phyloP scores from a whole-genome alignment of 176 grass and related monocot species.

The Olyra latifolia region DNA sequence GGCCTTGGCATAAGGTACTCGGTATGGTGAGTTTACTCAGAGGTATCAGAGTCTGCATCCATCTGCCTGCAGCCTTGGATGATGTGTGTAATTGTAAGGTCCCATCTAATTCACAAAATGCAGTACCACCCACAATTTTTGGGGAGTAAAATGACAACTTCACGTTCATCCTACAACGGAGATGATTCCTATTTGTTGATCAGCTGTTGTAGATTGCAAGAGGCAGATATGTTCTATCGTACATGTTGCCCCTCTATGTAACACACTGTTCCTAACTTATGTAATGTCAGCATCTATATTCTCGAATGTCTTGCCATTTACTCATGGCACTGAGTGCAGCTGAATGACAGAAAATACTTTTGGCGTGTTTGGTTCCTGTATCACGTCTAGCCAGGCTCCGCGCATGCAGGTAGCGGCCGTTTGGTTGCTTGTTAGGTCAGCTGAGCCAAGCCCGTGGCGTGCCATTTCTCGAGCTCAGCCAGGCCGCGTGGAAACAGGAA shows the following conservation, averaged over 20 bases:
- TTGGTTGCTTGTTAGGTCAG: too few species aligned
- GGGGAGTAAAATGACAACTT: not conserved
- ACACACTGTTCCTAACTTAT: slow-evolving; percentile 26
- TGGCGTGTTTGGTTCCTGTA: too few species aligned
- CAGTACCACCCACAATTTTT: slow-evolving; percentile 6
- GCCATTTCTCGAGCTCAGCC: too few species aligned
- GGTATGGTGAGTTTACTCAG: slow-evolving; percentile 53
- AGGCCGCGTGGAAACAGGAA: too few species aligned
- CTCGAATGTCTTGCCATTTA: not conserved
- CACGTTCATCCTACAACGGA: slow-evolving; percentile 32
- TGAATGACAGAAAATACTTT: not conserved
- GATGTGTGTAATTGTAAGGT: slow-evolving; percentile 32
- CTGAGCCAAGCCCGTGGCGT: too few species aligned
- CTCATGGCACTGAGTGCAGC: not conserved
- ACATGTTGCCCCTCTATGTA: slow-evolving; percentile 17
- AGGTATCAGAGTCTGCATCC: not conserved
- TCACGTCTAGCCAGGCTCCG: too few species aligned
- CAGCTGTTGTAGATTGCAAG: slow-evolving; percentile 41
- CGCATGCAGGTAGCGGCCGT: too few species aligned
- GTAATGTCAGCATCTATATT: not conserved
- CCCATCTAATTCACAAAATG: not conserved
- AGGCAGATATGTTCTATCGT: slow-evolving; percentile 12
- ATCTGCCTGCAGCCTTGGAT: slow-evolving; percentile 1
- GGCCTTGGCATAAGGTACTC: slow-evolving; percentile 80
- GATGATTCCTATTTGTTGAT: slow-evolving; percentile 53